Base-by-base conservation (phyloP, 2,329 filamentous ascomycete genomes). In the Helminthosporium solani region DNA sequence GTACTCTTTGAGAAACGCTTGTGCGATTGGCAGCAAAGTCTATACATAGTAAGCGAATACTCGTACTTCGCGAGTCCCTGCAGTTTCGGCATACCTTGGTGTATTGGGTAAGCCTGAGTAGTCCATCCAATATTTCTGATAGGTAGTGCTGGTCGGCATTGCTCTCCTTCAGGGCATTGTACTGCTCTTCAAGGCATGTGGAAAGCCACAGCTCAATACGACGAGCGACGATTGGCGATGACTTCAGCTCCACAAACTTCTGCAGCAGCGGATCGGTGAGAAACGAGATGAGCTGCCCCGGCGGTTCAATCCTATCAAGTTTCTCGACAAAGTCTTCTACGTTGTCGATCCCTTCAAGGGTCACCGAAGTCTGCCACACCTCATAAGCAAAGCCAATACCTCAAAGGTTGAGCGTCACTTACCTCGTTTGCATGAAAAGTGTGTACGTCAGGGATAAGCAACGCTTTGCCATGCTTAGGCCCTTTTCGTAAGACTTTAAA, bases 261-360 rank as follows among this genome's bases (percentile, higher is more conserved):
- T 92, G 88, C 1, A 92, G 78, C 23, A 95, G 74, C 2, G 86
- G 86, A 60, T 95, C 87, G 2, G 80, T 81, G 12, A 95, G 73
- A 3, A 88, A 83, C 4, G 90, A 87, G 33, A 90, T 83, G 2
- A 95, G 76, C 68, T 95, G 90, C 52, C 87, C 90, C 0, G 90
- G 90, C 33, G 90, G 73, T 66, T 94, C 87, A 20, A 95, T 84
- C 54, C 79, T 87, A 56, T 95, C 88, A 7, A 95, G 70, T 46
- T 81, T 86, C 35, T 81, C 79, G 5, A 90, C 84, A 49, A 95
- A 85, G 40, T 82, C 77, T 19, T 82, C 75, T 11, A 84, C 83
- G 50, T 78, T 84, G 57, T 90, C 86, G 43, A 95, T 82, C 61
- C 95, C 90, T 63, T 95, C 89, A 4, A 95, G 70, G 8, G 71